Percentiles rank a stretch among this genome's conserved stretches.
Evolutionary conservation across 2,329 filamentous ascomycete species (phyloP).

Genomic region (Chaetomiaceae sp.): DNA sequence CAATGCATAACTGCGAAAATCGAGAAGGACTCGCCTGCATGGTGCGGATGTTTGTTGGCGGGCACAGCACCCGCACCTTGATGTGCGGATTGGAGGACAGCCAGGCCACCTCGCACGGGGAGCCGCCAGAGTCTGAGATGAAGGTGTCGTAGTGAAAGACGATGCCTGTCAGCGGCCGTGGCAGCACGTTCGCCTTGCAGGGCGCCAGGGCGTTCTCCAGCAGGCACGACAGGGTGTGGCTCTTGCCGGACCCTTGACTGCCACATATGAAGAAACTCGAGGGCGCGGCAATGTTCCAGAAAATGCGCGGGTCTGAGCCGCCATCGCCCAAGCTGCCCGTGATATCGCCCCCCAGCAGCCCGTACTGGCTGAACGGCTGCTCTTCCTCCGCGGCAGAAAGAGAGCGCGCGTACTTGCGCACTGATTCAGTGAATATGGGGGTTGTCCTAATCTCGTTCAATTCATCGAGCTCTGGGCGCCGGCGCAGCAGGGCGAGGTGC

Average conservation of each 20-base stretch:
- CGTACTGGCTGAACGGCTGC: constrained; percentile 27
- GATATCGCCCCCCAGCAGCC: constrained; percentile 26
- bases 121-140: constrained; percentile 40
- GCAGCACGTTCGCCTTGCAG: constrained; percentile 39
- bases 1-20: neutral
- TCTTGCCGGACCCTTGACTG: constrained; percentile 59
- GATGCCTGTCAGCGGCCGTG: constrained; percentile 50
- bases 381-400: neutral
- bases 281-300: constrained; percentile 43
- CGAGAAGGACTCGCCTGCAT: constrained; percentile 29
- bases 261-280: constrained; percentile 59
- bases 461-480: constrained; percentile 18
- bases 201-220: constrained; percentile 52
- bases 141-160: constrained; percentile 61
- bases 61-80: constrained; percentile 47
- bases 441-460: constrained; percentile 27
- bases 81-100: constrained; percentile 40
- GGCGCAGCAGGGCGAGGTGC: constrained; percentile 20
- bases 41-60: constrained; percentile 44
- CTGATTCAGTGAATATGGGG: constrained; percentile 29
- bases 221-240: constrained; percentile 51
- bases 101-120: constrained; percentile 55
- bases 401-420: constrained; percentile 17
- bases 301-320: constrained; percentile 31
- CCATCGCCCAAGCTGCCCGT: constrained; percentile 1